phyloP scores from a whole-genome alignment of 164 flowering plant species.

The Annona cherimola region DNA sequence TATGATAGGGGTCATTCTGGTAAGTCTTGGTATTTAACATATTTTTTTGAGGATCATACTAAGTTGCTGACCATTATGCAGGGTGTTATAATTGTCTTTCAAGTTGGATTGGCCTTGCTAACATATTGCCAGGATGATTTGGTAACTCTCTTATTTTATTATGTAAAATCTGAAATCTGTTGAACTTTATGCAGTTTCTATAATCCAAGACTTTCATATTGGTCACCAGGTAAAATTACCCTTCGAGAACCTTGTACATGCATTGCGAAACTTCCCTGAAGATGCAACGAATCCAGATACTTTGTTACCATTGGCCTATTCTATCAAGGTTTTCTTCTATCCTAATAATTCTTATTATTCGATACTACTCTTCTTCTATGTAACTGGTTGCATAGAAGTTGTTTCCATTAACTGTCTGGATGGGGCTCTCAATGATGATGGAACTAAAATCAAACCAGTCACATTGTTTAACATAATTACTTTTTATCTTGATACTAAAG shows the following conservation, averaged over 20 bases:
- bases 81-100: conserved; percentile 92
- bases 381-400: no score
- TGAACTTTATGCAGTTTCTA: background rate
- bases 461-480: no score
- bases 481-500: no score
- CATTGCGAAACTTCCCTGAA: conserved; percentile 86
- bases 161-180: background rate
- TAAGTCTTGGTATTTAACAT: background rate
- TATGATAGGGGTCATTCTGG: background rate
- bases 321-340: conserved; percentile 54
- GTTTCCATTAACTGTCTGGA: no score
- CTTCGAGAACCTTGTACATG: conserved; percentile 88
- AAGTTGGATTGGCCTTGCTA: conserved; percentile 90
- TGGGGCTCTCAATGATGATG: no score
- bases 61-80: conserved; percentile 17
- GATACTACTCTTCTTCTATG: background rate
- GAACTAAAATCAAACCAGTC: no score
- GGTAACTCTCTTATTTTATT: conserved; percentile 37
- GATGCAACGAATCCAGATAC: conserved; percentile 93
- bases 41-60: background rate
- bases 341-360: background rate
- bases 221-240: conserved; percentile 66
- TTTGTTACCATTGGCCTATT: conserved; percentile 87
- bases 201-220: conserved; percentile 8
- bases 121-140: conserved; percentile 86